Base-by-base conservation (phyloP, 257 asterid species). In the Capsicum chinense region DNA sequence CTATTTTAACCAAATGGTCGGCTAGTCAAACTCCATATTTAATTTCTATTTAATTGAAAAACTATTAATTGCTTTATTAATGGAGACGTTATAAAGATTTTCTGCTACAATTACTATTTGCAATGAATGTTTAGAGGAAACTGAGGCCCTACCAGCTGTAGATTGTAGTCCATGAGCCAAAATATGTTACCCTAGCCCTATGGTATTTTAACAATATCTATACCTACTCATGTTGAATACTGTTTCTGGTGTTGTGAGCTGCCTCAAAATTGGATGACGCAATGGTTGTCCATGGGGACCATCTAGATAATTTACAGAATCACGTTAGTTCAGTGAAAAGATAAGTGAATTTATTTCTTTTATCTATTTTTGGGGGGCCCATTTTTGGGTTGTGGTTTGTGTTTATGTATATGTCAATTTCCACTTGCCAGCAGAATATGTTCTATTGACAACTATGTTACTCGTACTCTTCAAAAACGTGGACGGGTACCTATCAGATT, bases 311-410 rank as follows among this genome's bases (percentile, higher is more conserved):
- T 52, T 19, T 52, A 21, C 7, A 76, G 54, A 2, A 21, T 76
- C 63, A 52, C 81, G 3, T 9, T 76, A 54, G 64, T 54, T 78
- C 82, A 52, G 82, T 78, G 50, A 54, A 26, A 56, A 50, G 81
- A 74, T 11, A 47, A 54, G 59, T 74, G 39, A 50, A 50, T 13
- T 50, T 48, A 5, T 48, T 73, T 9, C 3, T 9, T 0, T 42
- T 70, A 9, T 70, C 19, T 4, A 42, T 69, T 16, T 69, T 39
- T 39, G 4, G 44, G 12, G 15, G 11, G 3, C 12, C 21, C 44
- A 3, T 12, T 50, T 17, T 70, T 44, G 56, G 3, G 56, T 42
- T 70, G 19, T 8, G 13, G 48, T 33, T 74, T 26, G 44, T 3
- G 70, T 63, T 21, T 0, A 1, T 5, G 12, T 12, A 19, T 69